Base-by-base conservation (phyloP, 169 alveolate genomes). In the Eimeria tenella region DNA sequence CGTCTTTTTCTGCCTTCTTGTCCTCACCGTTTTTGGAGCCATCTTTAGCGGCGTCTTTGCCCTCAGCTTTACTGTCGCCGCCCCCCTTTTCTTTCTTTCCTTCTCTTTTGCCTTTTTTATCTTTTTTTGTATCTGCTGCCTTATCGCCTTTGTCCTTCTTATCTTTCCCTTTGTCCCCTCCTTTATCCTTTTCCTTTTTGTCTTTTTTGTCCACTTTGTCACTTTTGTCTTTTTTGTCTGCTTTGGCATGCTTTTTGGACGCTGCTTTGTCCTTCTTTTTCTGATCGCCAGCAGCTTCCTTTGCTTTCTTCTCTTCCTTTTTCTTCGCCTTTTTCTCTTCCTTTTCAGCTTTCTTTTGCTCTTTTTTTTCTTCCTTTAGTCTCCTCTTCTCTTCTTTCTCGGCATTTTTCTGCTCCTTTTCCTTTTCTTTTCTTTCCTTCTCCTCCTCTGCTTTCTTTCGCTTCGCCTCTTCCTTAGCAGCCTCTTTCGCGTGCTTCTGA, bases 391-490 rank as follows among this genome's bases (percentile, higher is more conserved):
- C 90, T 19, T 81, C 74, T 13, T 53, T 31, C 56, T 11, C 74
- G 11, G 23, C 58, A 8, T 55, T 21, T 55, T 58, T 81, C 13
- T 49, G 74, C 53, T n/a, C 90, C 56, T 55, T 81, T 23, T 58
- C 68, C 25, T n/a, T 73, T 10, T 8, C 7, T 19, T 53, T 58
- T 49, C 58, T 23, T 10, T 55, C 68, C 50, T 75, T 75, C 42
- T 75, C 68, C 50, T 49, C 86, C 8, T 49, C 42, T 52, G 31
- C 63, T 50, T 52, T 19, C 21, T 49, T 52, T 15, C 63, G 8
- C 86, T 50, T 52, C 15, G 86, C 86, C 9, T 75, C 63, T 52
- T 75, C 63, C 86, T 75, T 49, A 4, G 86, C 86, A 5, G 86
- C 86, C 49, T 75, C 63, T 15, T 75, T 75, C n/a, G 86, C 90